Evolutionary conservation across 225 moss, liverwort and hornwort genomes (phyloP), one percentile per base, ranked within the genome.

Genomic region (Marchantia polymorpha): DNA sequence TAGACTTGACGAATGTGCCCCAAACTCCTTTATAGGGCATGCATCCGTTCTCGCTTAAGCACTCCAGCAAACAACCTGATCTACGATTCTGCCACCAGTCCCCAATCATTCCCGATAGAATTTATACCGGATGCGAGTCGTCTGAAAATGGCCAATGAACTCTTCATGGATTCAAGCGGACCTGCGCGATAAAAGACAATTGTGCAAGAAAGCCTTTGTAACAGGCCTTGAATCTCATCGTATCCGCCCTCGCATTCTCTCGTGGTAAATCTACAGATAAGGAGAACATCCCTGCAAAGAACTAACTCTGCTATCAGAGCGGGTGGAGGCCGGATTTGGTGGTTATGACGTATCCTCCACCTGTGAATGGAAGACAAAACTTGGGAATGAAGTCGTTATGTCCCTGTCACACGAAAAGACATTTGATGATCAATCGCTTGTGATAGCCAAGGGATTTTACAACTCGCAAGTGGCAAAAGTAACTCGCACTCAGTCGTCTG

Each of bases 351-450:
- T 89, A 76, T 99, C 97, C 86, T 99, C 97, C 31, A 99, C 97
- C 84, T 95, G 89, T 65, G 97, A 95, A 89, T 99, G 97, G 76
- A 99, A 99, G 27, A 99, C 93, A 78, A 99, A 99, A 86, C 97
- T 99, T 67, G 97, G 97, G 51, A 92, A 99, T 70, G 95, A 88
- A 25, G 94, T 99, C 12, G 97, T 99, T 66, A 99, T 99, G 84
- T 99, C 97, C 86, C 89, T 90, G 85, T 52, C 23, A 74, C 60
- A 75, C 27, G 20, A 49, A 72, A 51, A 77, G 27, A 48, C 3
- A 61, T 17, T 5, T 7, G n/a, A 9, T 50, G 20, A 23, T 71
- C 55, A 75, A 56, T 75, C 54, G 16, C 16, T 15, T 12, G 5
- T 55, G 54, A 5, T 60, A 74, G 54, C 16, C 11, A 23, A 39